Percentiles rank a stretch among this genome's conserved stretches.
Evolutionary conservation across 2,329 filamentous ascomycete genomes (phyloP).

Genomic region (Curvularia sp.): DNA sequence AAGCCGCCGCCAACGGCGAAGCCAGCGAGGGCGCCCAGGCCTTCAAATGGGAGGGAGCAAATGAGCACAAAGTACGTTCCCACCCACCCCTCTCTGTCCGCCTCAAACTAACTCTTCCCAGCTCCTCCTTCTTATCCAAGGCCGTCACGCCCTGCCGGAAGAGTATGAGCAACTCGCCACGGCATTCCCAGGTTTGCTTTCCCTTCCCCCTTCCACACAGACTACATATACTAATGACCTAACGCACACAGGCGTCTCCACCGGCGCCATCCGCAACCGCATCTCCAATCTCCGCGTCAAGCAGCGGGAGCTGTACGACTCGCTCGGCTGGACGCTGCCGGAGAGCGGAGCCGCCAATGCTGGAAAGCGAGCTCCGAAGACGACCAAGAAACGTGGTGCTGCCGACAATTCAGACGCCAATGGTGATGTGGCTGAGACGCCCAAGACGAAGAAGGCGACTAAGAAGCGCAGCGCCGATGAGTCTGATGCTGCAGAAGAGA

Average conservation of each 20-base stretch:
- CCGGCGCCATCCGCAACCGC: conserved; percentile 28
- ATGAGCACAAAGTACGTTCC: conserved; percentile 18
- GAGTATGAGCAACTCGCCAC: conserved; percentile 26
- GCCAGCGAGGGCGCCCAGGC: not conserved
- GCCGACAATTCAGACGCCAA: not conserved
- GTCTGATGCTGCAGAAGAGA: not conserved
- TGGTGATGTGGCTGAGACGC: conserved; percentile 1
- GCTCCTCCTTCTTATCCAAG: conserved; percentile 32
- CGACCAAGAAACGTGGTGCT: conserved; percentile 3
- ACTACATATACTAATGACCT: too few species aligned
- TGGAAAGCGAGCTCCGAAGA: conserved; percentile 8
- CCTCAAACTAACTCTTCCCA: conserved; percentile 23
- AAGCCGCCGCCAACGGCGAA: conserved; percentile 1
- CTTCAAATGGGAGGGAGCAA: conserved; percentile 24
- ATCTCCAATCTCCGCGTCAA: conserved; percentile 19
- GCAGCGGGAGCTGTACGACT: conserved; percentile 24
- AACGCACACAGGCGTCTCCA: too few species aligned
- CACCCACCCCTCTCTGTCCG: conserved; percentile 25
- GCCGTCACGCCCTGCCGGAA: conserved; percentile 20
- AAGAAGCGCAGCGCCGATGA: too few species aligned
- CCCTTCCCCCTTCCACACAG: too few species aligned
- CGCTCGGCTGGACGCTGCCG: conserved; percentile 20
- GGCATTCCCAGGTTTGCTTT: conserved; percentile 24
- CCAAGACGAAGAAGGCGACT: too few species aligned
- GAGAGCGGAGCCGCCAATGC: conserved; percentile 15